phyloP scores from a whole-genome alignment of 139 green algal species.

The Chlorella sp. region DNA sequence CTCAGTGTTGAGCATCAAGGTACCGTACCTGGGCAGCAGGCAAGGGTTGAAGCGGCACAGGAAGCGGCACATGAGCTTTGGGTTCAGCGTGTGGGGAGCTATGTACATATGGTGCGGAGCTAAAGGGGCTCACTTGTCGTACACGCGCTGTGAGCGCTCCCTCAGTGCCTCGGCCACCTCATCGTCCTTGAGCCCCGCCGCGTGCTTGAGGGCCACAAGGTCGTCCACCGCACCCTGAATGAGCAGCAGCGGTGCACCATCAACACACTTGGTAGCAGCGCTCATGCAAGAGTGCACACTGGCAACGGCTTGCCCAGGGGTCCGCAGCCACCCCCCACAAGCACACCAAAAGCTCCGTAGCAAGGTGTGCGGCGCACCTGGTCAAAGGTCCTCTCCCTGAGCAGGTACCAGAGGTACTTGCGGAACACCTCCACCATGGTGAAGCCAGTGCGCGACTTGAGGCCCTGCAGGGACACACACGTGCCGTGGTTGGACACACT shows the following conservation, averaged over 20 bases:
- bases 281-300: not conserved
- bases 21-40: conserved; percentile 54
- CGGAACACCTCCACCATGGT: conserved; percentile 82
- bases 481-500: too few species aligned
- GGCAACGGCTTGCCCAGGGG: not conserved
- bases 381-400: conserved; percentile 91
- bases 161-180: conserved; percentile 74
- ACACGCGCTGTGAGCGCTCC: conserved; percentile 76
- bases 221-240: conserved; percentile 72
- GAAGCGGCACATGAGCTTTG: conserved; percentile 42
- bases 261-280: too few species aligned
- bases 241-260: not conserved
- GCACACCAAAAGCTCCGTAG: not conserved
- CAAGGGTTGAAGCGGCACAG: not conserved
- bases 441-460: conserved; percentile 54
- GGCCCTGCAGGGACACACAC: too few species aligned
- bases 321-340: not conserved
- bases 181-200: conserved; percentile 55
- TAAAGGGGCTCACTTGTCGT: conserved; percentile 62
- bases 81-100: not conserved
- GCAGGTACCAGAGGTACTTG: conserved; percentile 96
- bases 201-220: conserved; percentile 76
- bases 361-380: conserved; percentile 6
- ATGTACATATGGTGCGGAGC: not conserved
- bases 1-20: conserved; percentile 73